These are phyloP conservation scores for Ceratobasidium sp. DNA, from an alignment of 1,284 basidiomycete species.

Conservation along the genomic window DNA sequence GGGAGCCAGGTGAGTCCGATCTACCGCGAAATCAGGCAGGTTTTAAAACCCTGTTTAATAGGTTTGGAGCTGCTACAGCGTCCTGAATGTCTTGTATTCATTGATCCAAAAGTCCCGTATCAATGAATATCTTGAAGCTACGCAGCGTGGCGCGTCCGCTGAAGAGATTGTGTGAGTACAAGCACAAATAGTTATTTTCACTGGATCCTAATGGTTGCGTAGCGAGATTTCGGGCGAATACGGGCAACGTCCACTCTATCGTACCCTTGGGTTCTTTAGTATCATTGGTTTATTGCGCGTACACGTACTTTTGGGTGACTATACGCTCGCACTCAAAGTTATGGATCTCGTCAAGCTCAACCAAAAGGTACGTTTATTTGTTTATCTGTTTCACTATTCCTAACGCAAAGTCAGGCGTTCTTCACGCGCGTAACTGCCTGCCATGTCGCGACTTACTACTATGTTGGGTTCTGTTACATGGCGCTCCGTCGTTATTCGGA, in stretches of 20 bases:
- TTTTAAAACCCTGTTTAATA: conserved; percentile 53
- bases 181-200: background rate
- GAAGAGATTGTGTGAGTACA: conserved; percentile 83
- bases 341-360: conserved; percentile 94
- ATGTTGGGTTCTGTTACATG: conserved; percentile 96
- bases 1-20: conserved; percentile 70
- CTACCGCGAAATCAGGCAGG: background rate
- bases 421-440: conserved; percentile 94
- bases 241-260: conserved; percentile 89
- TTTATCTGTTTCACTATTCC: conserved; percentile 51
- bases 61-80: conserved; percentile 98
- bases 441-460: conserved; percentile 95
- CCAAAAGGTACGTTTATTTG: conserved; percentile 70
- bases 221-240: conserved; percentile 94
- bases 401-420: conserved; percentile 67
- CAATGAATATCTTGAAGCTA: conserved; percentile 91
- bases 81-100: conserved; percentile 97
- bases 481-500: conserved; percentile 95
- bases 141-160: conserved; percentile 79
- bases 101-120: conserved; percentile 97
- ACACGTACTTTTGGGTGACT: conserved; percentile 96
- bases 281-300: conserved; percentile 95
- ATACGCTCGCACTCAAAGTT: conserved; percentile 94
- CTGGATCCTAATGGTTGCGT: conserved; percentile 31
- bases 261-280: conserved; percentile 98